Conservation (phyloP, 257 asterid species). For the Solanum stenotomum region DNA sequence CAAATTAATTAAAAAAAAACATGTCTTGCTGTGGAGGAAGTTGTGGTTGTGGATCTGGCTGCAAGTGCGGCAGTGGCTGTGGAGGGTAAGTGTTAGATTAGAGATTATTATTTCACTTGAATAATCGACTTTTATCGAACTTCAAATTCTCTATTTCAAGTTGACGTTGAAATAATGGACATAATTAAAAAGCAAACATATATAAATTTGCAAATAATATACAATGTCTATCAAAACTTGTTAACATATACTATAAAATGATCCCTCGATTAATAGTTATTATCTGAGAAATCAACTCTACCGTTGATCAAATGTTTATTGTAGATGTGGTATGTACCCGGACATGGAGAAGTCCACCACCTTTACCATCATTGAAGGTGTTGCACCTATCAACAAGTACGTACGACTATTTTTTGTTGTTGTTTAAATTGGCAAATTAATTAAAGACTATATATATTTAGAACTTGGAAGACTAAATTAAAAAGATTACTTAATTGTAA, state of each 20-base stretch:
- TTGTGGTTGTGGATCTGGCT: slow-evolving; percentile 57
- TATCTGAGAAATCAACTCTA: too few relatives aligned
- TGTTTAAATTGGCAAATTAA: background rate
- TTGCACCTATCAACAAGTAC: slow-evolving; percentile 12
- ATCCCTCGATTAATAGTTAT: background rate
- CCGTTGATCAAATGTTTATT: background rate
- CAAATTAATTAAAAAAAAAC: background rate
- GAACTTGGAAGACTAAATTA: background rate
- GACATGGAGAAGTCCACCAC: slow-evolving; percentile 10
- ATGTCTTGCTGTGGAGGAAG: slow-evolving; percentile 75
- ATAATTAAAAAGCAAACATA: background rate
- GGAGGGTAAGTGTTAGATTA: slow-evolving; percentile 25
- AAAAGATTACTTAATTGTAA: background rate
- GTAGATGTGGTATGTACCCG: slow-evolving; percentile 13
- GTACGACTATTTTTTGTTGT: background rate
- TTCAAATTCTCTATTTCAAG: background rate
- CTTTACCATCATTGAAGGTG: slow-evolving; percentile 11
- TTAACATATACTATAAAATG: background rate
- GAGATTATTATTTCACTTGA: background rate
- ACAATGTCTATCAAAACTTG: background rate
- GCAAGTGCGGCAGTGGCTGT: slow-evolving; percentile 61
- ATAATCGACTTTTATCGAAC: too few relatives aligned
- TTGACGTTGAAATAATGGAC: background rate
- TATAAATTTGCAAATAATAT: background rate
- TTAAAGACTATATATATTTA: background rate